These are phyloP conservation scores for Penicilliopsis zonata DNA, from an alignment of 495 filamentous ascomycete species.

Conservation along the genomic window DNA sequence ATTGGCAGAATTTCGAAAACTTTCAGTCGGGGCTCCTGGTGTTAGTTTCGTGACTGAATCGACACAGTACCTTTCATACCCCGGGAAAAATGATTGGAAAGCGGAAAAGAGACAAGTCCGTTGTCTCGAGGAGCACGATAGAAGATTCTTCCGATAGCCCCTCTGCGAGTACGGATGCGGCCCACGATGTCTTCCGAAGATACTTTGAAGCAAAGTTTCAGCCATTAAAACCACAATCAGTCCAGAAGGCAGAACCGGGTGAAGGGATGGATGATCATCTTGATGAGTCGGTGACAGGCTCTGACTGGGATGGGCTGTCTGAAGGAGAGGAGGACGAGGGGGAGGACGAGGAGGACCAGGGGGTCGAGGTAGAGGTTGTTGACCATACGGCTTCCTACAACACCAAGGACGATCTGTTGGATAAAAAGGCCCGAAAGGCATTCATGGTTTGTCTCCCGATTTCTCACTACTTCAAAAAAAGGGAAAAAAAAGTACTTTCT, in stretches of 20 bases:
- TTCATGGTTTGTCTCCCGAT: constrained; percentile 51
- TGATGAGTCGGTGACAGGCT: constrained; percentile 10
- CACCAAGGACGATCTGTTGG: constrained; percentile 24
- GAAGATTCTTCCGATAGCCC: constrained; percentile 5
- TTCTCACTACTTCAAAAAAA: not conserved
- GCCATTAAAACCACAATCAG: constrained; percentile 39
- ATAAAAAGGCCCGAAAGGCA: constrained; percentile 60
- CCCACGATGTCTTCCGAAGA: constrained; percentile 52
- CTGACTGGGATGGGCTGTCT: constrained; percentile 58
- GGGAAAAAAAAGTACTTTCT: no score
- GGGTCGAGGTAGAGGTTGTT: constrained; percentile 45
- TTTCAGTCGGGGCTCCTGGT: no score
- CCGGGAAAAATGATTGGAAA: constrained; percentile 25
- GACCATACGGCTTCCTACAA: constrained; percentile 39
- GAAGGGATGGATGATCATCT: constrained; percentile 14
- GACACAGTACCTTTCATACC: no score
- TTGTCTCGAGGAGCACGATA: constrained; percentile 17
- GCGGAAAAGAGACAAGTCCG: constrained; percentile 25
- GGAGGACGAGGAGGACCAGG: constrained; percentile 17
- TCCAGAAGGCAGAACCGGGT: constrained; percentile 4
- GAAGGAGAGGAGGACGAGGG: no score
- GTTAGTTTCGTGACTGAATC: no score
- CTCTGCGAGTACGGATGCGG: constrained; percentile 12
- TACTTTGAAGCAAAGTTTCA: constrained; percentile 84
- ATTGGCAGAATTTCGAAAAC: not conserved